Evolutionary conservation across 768 basidiomycete genomes (phyloP), one percentile per base, ranked within the genome.

Genomic region (Saitozyma sp.): DNA sequence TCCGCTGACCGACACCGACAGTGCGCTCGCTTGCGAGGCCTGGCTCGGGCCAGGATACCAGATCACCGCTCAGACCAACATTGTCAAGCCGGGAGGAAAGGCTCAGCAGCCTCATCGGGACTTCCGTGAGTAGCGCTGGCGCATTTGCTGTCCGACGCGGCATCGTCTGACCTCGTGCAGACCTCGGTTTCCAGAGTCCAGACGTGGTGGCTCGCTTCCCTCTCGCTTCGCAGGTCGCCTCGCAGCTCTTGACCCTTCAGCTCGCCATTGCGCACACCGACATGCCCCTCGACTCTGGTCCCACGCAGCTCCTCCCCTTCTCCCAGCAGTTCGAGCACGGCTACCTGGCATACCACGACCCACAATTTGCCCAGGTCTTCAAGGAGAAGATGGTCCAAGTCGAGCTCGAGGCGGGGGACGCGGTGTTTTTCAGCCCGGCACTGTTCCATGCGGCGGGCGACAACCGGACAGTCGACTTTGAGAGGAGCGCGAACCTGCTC

Each of bases 61-160:
- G 46, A 48, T 48, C 46, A 13, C 13, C 14, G 46, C 46, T 48
- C 17, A 14, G 46, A 48, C 46, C 46, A 17, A 48, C 46, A 48
- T 48, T 17, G 14, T 48, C 46, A 48, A 48, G 29, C 58, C 58
- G 10, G 58, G 54, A 13, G 46, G 46, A 39, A 38, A 20, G 5
- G 16, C 17, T 9, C 66, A 67, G 40, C 54, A 54, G 9, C 38
- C 49, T 8, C 66, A 67, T 45, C 50, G 66, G 38, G 66, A 64
- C 45, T 67, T 63, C 42, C 66, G 66, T 67, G 38, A 55, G 66
- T 66, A 9, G 29, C 29, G 29, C 29, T 37, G 10, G 2, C 11
- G 7, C 16, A 11, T 16, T 16, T 16, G 16, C 16, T 2, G 13
- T 14, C 14, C 29, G 40, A 56, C 14, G n/a, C 11, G 8, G 16